Evolutionary conservation across 352 stramenopile species (phyloP).

Genomic region (Saprolegnia parasitica): DNA sequence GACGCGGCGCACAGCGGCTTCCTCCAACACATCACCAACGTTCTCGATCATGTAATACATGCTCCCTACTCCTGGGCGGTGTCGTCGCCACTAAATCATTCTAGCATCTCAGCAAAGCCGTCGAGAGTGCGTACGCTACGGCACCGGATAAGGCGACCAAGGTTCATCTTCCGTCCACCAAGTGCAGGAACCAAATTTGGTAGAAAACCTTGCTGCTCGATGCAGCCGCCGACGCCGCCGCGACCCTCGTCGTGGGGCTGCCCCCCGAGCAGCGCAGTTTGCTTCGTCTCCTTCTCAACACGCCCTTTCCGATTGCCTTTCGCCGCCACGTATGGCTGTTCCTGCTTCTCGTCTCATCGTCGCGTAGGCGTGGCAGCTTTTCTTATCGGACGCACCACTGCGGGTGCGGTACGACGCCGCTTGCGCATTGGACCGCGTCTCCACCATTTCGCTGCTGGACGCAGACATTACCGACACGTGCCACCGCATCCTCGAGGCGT

Average conservation of each 20-base stretch:
- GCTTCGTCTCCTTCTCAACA: conserved; percentile 24
- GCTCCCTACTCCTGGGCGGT: neutral
- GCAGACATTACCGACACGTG: conserved; percentile 1
- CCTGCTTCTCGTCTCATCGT: neutral
- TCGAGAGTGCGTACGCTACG: neutral
- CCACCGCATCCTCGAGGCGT: conserved; percentile 1
- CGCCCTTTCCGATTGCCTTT: conserved; percentile 17
- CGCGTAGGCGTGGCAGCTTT: conserved; percentile 20
- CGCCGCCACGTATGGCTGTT: neutral
- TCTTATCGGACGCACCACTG: conserved; percentile 5
- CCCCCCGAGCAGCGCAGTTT: conserved; percentile 15
- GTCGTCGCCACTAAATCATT: neutral
- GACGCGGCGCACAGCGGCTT: conserved; percentile 7
- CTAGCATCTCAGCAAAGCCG: neutral
- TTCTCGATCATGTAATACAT: conserved; percentile 13
- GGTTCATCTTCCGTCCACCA: neutral
- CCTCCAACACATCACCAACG: neutral
- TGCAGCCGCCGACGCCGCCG: neutral
- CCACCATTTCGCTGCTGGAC: conserved; percentile 26
- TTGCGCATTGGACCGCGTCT: neutral
- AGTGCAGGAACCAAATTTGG: neutral
- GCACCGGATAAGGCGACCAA: neutral
- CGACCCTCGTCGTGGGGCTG: neutral
- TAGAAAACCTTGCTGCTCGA: conserved; percentile 20
- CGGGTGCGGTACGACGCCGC: conserved; percentile 11